Evolutionary conservation across 306 rosid species (phyloP), one percentile per base, ranked within the genome.

Genomic region (Cucurbita maxima): DNA sequence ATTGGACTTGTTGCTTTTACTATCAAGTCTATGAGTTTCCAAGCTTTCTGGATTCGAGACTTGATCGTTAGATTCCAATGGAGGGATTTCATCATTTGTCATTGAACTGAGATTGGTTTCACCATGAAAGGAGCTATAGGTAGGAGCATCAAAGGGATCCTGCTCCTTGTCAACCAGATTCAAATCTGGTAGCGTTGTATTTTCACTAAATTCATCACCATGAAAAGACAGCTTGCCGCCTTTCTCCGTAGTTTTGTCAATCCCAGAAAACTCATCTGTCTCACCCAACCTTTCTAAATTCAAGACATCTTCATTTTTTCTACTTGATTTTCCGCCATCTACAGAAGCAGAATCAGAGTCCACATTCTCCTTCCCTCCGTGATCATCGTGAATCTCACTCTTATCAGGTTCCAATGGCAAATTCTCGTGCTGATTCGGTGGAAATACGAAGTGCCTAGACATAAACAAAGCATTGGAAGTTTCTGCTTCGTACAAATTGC

Each of bases 371-470:
- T 82, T 71, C 48, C 77, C 87, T 57, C 76, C 87, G 8, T 75
- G 80, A 74, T 84, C 88, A 73, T 80, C 72, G 60, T 52, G 79
- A 81, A 80, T 84, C 80, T 81, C 87, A 14, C 81, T 58, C 30
- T 58, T 52, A 16, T 87, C 89, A 48, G 86, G 79, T 83, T 84
- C 92, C 86, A 89, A 5, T 8, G 93, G 97, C 79, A 95, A 86
- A 82, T 89, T 89, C 79, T 95, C 99, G 74, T 91, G 96, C 83
- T 73, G 79, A 74, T 43, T 82, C 6, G 96, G 97, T 56, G 97
- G 97, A 81, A 95, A 95, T 25, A 86, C 90, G 82, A 95, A 95
- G 83, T 95, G 99, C 57, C 83, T 51, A 69, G 99, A 95, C 96
- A 91, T 82, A 82, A 91, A 95, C 82, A 95, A 78, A 37, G 96